Base-by-base conservation (phyloP, 2,329 filamentous ascomycete species). In the Penicillium sp. region DNA sequence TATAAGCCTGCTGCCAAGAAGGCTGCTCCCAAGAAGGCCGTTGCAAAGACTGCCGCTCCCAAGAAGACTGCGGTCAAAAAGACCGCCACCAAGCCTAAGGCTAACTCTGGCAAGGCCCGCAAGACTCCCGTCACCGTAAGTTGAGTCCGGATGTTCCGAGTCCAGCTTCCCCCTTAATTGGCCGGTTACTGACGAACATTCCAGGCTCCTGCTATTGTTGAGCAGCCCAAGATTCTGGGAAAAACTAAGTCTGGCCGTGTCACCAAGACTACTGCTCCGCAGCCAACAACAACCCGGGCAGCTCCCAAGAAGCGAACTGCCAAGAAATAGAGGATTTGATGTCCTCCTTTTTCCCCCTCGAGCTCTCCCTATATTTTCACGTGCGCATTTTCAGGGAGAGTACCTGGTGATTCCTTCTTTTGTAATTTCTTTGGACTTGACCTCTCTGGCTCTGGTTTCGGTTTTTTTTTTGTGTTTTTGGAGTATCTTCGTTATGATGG, bases 181-280 rank as follows among this genome's bases (percentile, higher is more conserved):
- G 44, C 30, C 30, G 12, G 25, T 45, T 47, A 59, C 63, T 75
- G 61, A 70, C 60, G 22, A 14, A 42, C 14, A 12, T 47, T 52
- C 16, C 62, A 86, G 82, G 85, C 84, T 16, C 84, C 86, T 55
- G 87, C 87, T 62, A 79, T 88, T 47, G 82, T 86, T 55, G 86
- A 90, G 64, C 86, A 88, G 77, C 81, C 85, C 60, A 85, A 86
- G 68, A 81, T 88, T 46, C 77, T 91, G 50, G 84, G 83, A 73
- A 92, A 90, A 84, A 92, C 90, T 74, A 94, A 94, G 84, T 87
- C 89, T 51, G 90, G 91, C 46, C 88, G 91, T 65, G 88, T 95
- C 67, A 85, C 88, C 67, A 95, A 94, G 85, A 75, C 79, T 40
- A 77, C 77, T 36, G 73, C 78, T 41, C 80, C 80, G 46, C 73